phyloP scores from a whole-genome alignment of 148 eudicot genomes.

The Oxyria digyna region DNA sequence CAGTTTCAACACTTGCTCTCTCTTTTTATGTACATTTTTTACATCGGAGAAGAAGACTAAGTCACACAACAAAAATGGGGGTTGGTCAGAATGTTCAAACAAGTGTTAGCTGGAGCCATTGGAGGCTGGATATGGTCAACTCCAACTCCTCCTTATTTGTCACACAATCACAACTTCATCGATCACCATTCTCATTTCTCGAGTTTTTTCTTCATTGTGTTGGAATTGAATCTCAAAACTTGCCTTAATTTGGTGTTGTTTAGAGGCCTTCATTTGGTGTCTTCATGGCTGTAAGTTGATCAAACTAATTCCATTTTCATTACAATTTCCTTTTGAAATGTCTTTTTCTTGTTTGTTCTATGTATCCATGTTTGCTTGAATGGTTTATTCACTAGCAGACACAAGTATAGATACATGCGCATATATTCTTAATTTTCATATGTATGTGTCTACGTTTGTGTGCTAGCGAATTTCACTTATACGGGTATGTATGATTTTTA shows the following conservation, averaged over 20 bases:
- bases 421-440: no score
- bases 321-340: no score
- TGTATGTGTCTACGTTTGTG: no score
- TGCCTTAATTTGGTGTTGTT: background rate
- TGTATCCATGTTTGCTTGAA: no score
- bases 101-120: background rate
- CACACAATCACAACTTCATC: background rate
- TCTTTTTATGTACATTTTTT: background rate
- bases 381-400: no score
- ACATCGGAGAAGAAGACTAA: background rate
- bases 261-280: background rate
- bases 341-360: background rate
- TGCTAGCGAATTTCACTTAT: no score
- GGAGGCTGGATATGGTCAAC: background rate
- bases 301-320: background rate
- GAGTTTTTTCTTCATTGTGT: background rate
- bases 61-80: background rate
- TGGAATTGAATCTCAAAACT: background rate
- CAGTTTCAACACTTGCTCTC: background rate
- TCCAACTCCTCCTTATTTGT: background rate
- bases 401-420: no score
- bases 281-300: conserved; percentile 5
- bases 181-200: background rate
- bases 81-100: background rate
- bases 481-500: no score